Evolutionary conservation across 495 filamentous ascomycete species (phyloP).

Genomic region (Trichoderma erinaceum): DNA sequence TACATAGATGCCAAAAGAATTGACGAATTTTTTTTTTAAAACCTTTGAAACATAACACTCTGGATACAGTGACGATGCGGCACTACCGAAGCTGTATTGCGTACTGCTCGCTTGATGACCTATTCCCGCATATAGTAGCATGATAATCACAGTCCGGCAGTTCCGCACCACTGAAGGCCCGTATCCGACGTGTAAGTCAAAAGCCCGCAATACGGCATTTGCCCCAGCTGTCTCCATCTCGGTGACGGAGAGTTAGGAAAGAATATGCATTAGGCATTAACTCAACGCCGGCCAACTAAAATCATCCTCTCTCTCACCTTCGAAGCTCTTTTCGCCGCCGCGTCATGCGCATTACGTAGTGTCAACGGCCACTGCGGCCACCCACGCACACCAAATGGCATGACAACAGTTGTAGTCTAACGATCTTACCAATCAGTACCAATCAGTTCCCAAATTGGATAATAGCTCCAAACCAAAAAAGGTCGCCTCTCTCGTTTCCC

Average conservation of each 20-base stretch:
- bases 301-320: background rate
- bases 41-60: background rate
- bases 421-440: background rate
- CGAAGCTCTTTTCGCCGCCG: background rate
- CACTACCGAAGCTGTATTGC: background rate
- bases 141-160: background rate
- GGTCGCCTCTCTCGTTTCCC: background rate
- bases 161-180: background rate
- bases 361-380: background rate
- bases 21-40: background rate
- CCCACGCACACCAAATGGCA: background rate
- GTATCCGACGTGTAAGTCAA: background rate
- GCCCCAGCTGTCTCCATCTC: too few relatives aligned
- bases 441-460: background rate
- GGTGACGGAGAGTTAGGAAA: background rate
- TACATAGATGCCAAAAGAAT: slow-evolving; percentile 7
- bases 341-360: slow-evolving; percentile 11
- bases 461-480: background rate
- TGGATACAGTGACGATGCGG: background rate
- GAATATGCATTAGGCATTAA: background rate
- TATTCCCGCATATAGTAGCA: background rate
- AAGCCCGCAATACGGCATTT: background rate
- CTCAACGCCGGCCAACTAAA: background rate
- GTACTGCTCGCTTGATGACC: background rate
- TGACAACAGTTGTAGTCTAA: background rate